Evolutionary conservation across 768 basidiomycete species (phyloP).

Genomic region (Mycena olivaceomarginata): DNA sequence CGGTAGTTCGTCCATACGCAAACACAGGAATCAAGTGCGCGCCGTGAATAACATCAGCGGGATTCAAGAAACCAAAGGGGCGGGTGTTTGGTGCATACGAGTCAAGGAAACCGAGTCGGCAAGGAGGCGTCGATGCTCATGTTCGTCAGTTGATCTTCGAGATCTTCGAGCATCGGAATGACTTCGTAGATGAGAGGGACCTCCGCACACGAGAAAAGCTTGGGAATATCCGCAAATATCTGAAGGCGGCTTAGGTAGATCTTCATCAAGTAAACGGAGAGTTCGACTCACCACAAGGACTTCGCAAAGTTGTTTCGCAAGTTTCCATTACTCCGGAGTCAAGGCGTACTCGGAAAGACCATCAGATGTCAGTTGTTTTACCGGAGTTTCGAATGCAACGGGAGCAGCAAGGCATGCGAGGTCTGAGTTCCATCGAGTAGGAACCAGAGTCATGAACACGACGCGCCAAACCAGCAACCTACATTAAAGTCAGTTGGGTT

Average conservation of each 20-base stretch:
- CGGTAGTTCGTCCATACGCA: not conserved
- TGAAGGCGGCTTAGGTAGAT: conserved; percentile 17
- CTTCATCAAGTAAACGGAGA: not conserved
- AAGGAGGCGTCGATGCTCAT: conserved; percentile 36
- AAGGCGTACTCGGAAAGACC: too few species aligned
- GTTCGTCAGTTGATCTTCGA: conserved; percentile 33
- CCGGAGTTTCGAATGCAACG: conserved; percentile 52
- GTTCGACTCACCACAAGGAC: conserved; percentile 47
- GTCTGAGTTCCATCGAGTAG: too few species aligned
- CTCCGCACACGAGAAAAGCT: conserved; percentile 49
- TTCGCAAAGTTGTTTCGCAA: conserved; percentile 49
- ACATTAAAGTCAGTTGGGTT: too few species aligned
- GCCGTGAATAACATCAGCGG: not conserved
- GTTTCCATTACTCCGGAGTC: too few species aligned
- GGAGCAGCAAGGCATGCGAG: too few species aligned
- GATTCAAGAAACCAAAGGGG: not conserved
- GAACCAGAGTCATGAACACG: too few species aligned
- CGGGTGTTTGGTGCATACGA: not conserved
- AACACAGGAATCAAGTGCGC: not conserved
- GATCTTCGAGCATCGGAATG: conserved; percentile 44
- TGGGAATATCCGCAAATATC: conserved; percentile 50
- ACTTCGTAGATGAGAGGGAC: conserved; percentile 46
- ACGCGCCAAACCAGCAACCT: too few species aligned
- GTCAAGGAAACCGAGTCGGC: conserved; percentile 1
- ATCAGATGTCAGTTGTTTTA: too few species aligned